Percentiles rank a stretch among this genome's conserved stretches.
phyloP scores from a whole-genome alignment of 768 basidiomycete species.

The Lentinus tigrinus region DNA sequence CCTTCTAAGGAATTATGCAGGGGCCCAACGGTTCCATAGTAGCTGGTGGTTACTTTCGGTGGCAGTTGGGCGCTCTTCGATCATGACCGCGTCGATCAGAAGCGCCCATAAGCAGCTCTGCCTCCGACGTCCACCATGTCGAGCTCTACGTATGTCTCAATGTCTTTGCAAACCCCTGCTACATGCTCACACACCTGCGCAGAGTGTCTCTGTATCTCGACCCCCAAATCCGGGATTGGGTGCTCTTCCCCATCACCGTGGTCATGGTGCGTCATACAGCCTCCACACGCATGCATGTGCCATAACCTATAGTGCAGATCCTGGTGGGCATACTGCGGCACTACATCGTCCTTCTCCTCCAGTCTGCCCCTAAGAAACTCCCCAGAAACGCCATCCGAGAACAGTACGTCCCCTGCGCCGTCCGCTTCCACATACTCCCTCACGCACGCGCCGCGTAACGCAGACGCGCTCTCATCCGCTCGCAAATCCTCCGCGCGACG shows the following conservation, averaged over 20 bases:
- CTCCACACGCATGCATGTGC: background rate
- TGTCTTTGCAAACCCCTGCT: background rate
- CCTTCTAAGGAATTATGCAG: too few species aligned
- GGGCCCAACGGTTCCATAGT: too few species aligned
- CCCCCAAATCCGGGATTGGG: slow-evolving; percentile 93
- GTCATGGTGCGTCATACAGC: slow-evolving; percentile 73
- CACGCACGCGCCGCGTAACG: slow-evolving; percentile 1
- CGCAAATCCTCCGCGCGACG: slow-evolving; percentile 81
- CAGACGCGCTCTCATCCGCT: slow-evolving; percentile 77
- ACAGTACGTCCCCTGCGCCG: slow-evolving; percentile 60
- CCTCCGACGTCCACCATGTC: slow-evolving; percentile 24
- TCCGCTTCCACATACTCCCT: background rate
- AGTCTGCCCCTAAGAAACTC: slow-evolving; percentile 79
- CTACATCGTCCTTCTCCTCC: slow-evolving; percentile 86
- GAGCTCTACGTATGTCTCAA: slow-evolving; percentile 27
- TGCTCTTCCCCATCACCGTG: slow-evolving; percentile 93
- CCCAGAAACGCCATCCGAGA: slow-evolving; percentile 80
- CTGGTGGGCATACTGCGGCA: slow-evolving; percentile 91
- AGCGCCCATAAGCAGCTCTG: background rate
- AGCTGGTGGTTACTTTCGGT: too few species aligned
- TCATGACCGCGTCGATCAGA: too few species aligned
- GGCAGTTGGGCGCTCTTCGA: too few species aligned
- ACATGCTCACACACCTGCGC: background rate
- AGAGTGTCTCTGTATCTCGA: slow-evolving; percentile 74
- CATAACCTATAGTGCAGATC: slow-evolving; percentile 49